Percentiles rank a stretch among this genome's conserved stretches.
Evolutionary conservation across 1,284 basidiomycete genomes (phyloP).

Genomic region (Melampsora larici-populina): DNA sequence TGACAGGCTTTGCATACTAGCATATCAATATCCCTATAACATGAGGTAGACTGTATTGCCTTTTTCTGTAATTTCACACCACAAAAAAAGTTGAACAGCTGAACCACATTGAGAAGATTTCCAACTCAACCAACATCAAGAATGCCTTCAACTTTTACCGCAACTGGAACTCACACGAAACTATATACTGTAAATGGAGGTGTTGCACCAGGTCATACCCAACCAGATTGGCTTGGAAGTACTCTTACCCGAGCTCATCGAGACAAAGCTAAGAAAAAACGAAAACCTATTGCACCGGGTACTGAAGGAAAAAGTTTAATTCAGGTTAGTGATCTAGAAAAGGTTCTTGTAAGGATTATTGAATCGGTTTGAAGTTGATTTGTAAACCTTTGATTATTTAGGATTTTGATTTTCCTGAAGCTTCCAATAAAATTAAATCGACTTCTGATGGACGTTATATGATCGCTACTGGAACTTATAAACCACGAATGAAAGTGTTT

Average conservation of each 20-base stretch:
- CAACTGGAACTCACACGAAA: slow-evolving; percentile 25
- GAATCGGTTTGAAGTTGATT: slow-evolving; percentile 45
- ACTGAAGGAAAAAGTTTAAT: slow-evolving; percentile 41
- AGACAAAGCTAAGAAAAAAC: slow-evolving; percentile 34
- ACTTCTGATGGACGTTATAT: slow-evolving; percentile 88
- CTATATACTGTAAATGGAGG: slow-evolving; percentile 41
- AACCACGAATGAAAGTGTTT: slow-evolving; percentile 95
- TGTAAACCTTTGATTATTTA: slow-evolving; percentile 57
- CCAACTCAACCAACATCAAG: neutral
- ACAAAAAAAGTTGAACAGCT: too few relatives aligned
- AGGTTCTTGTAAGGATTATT: neutral
- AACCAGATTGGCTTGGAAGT: slow-evolving; percentile 38
- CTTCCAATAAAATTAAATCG: slow-evolving; percentile 83
- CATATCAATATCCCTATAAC: too few relatives aligned
- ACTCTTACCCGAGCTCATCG: slow-evolving; percentile 33
- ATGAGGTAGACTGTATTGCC: too few relatives aligned
- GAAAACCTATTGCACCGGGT: slow-evolving; percentile 20
- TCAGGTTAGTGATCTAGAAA: slow-evolving; percentile 11
- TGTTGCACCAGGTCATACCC: slow-evolving; percentile 18
- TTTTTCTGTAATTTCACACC: too few relatives aligned
- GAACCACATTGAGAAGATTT: neutral
- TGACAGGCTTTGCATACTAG: too few relatives aligned
- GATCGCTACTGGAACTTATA: slow-evolving; percentile 94
- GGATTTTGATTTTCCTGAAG: slow-evolving; percentile 95
- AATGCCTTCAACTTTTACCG: slow-evolving; percentile 23